Evolutionary conservation across 192 early-diverging fungal genomes (phyloP).

Genomic region (Globomyces pollinis-pini): DNA sequence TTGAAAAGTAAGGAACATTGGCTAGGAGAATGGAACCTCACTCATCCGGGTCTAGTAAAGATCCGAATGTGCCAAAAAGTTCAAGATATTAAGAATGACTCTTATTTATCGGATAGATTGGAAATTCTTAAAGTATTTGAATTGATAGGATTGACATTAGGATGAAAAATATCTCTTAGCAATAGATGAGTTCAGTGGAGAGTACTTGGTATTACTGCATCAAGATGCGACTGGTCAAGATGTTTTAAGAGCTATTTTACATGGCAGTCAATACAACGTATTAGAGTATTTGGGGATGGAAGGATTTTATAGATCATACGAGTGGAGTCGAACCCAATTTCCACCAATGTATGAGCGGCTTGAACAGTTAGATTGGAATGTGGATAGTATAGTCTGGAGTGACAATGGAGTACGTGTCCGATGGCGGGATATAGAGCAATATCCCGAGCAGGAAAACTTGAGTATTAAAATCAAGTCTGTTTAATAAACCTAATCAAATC

Average conservation of each 20-base stretch:
- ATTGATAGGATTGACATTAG: conserved; percentile 13
- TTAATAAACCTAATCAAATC: too few relatives aligned
- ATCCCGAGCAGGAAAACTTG: too few relatives aligned
- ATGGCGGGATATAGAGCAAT: too few relatives aligned
- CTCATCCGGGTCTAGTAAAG: not conserved
- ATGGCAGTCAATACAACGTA: not conserved
- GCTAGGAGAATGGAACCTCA: conserved; percentile 58
- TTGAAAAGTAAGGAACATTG: conserved; percentile 33
- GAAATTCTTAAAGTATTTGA: conserved; percentile 28
- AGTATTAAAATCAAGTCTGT: too few relatives aligned
- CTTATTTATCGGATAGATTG: conserved; percentile 34
- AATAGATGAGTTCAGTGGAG: conserved; percentile 18
- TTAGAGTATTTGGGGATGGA: conserved; percentile 24
- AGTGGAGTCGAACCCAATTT: not conserved
- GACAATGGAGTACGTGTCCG: conserved; percentile 3
- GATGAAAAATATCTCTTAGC: conserved; percentile 56
- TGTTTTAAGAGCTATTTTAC: conserved; percentile 49
- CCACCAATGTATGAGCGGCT: not conserved
- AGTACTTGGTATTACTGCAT: conserved; percentile 32
- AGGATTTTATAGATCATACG: not conserved
- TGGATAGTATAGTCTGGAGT: conserved; percentile 3
- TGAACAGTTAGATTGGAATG: not conserved
- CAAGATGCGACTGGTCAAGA: conserved; percentile 44
- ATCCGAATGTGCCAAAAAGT: not conserved
- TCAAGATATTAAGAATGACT: conserved; percentile 12